Evolutionary conservation across 345 rosid species (phyloP).

Genomic region (Melaleuca quinquenervia): DNA sequence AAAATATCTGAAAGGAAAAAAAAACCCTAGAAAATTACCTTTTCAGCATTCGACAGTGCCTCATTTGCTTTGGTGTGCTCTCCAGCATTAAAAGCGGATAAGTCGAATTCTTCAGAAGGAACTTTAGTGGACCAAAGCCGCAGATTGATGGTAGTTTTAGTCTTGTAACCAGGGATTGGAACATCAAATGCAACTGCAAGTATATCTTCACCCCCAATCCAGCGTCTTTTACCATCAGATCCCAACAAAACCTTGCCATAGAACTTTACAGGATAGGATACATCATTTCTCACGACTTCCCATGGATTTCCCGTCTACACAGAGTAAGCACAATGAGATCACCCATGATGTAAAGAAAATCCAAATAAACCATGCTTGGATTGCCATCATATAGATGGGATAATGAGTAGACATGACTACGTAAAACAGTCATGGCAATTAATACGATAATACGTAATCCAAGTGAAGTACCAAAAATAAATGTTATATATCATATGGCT

Average conservation of each 20-base stretch:
- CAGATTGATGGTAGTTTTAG: conserved; percentile 35
- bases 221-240: conserved; percentile 30
- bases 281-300: conserved; percentile 36
- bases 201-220: conserved; percentile 38
- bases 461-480: not conserved
- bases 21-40: conserved; percentile 6
- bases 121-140: conserved; percentile 44
- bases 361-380: not conserved
- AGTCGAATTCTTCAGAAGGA: conserved; percentile 25
- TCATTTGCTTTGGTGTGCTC: conserved; percentile 41
- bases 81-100: conserved; percentile 24
- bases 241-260: conserved; percentile 22
- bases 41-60: conserved; percentile 31
- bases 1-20: not conserved
- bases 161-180: conserved; percentile 43
- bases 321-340: not conserved
- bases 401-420: not conserved
- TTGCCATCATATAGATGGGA: not conserved
- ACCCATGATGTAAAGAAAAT: not conserved
- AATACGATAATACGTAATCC: not conserved
- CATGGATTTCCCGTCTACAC: conserved; percentile 44
- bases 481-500: not conserved
- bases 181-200: conserved; percentile 32
- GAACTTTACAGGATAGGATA: conserved; percentile 34
- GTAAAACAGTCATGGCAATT: not conserved